Base-by-base conservation (phyloP, 192 early-diverging fungal species). In the Linnemannia schmuckeri region DNA sequence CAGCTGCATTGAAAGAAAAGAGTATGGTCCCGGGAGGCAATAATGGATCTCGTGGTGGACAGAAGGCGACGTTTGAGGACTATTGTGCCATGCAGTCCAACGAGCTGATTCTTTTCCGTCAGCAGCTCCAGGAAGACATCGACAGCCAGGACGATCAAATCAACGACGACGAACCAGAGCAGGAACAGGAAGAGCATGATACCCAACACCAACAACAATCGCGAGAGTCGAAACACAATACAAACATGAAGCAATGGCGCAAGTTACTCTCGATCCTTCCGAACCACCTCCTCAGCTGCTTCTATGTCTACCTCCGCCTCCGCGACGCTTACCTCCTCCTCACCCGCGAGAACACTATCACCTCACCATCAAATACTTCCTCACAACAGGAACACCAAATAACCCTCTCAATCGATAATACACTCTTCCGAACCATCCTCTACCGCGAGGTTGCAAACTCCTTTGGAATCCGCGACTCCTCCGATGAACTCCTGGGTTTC, bases 391-490 rank as follows among this genome's bases (percentile, higher is more conserved):
- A 40, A 72, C 70, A 41, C 2, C 13, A 46, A 46, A 46, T 40
- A 68, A 57, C 52, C 13, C 37, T 81, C 27, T 37, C 69, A 4
- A 75, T 88, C 42, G 71, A 88, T 71, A 92, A 92, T 41, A 63
- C 18, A 24, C 75, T 80, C 27, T 95, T 94, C 72, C 89, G 94
- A 0, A 74, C 78, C 0, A 89, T 94, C 12, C 90, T 90, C 66
- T 95, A 88, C 77, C 89, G 93, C 35, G 94, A 95, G 83, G 90
- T 92, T 63, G 90, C 94, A 30, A 95, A 95, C 76, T 93, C 93
- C 9, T 95, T 95, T 89, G 94, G 94, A 0, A 90, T 95, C 73
- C 93, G 93, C 78, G 93, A 95, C 52, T 83, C 83, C 30, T 78
- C 90, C 6, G 89, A 90, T 35, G 85, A 94, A 74, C 82, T 91